These are phyloP conservation scores for Scheffersomyces titani DNA, from an alignment of 1,139 yeast species.

Conservation along the genomic window DNA sequence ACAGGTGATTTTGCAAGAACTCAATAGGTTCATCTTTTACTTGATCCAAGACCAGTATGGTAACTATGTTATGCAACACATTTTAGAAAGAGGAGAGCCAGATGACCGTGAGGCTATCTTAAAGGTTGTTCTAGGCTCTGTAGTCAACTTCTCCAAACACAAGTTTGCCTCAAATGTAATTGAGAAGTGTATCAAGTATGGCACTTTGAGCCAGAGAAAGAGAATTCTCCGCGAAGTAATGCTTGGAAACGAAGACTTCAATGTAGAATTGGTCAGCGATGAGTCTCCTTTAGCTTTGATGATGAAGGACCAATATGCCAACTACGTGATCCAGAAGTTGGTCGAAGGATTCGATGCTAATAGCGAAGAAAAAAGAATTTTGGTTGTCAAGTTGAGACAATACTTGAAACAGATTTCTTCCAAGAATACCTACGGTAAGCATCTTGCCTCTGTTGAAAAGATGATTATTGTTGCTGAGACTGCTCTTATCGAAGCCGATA, in stretches of 20 bases:
- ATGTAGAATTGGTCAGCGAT: constrained; percentile 44
- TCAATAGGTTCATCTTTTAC: constrained; percentile 71
- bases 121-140: constrained; percentile 51
- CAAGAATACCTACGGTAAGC: constrained; percentile 71
- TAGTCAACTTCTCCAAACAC: constrained; percentile 85
- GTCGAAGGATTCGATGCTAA: constrained; percentile 73
- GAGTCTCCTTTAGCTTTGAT: constrained; percentile 70
- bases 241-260: constrained; percentile 45
- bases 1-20: constrained; percentile 63
- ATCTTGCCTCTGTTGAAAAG: constrained; percentile 83
- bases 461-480: constrained; percentile 59
- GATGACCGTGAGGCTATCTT: constrained; percentile 45
- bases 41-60: constrained; percentile 96
- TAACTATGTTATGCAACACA: constrained; percentile 95
- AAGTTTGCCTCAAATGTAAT: constrained; percentile 98
- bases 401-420: constrained; percentile 59
- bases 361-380: constrained; percentile 62
- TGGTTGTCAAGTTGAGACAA: constrained; percentile 63
- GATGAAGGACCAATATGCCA: constrained; percentile 98
- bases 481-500: constrained; percentile 45
- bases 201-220: constrained; percentile 62
- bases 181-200: constrained; percentile 85
- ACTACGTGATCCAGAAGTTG: constrained; percentile 92
- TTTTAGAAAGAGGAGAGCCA: constrained; percentile 74
- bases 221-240: constrained; percentile 65